These are phyloP conservation scores for Globisporangium yorkense DNA, from an alignment of 352 stramenopile genomes.

Conservation along the genomic window DNA sequence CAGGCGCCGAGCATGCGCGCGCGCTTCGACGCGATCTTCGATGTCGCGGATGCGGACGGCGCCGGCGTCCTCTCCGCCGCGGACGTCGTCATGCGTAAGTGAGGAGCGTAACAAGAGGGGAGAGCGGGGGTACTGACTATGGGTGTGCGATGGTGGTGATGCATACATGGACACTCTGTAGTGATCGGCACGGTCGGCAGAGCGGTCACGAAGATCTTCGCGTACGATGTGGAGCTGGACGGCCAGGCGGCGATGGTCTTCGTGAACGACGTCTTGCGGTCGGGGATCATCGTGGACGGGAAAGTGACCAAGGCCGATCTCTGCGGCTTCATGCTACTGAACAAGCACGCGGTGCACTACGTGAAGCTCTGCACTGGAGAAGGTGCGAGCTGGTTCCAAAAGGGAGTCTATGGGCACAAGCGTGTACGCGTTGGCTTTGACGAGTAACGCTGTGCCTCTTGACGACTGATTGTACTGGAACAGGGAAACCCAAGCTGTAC, in stretches of 20 bases:
- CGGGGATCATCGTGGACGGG: slow-evolving; percentile 17
- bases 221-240: slow-evolving; percentile 40
- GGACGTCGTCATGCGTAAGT: slow-evolving; percentile 26
- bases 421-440: not conserved
- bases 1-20: slow-evolving; percentile 48
- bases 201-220: slow-evolving; percentile 56
- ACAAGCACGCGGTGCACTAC: slow-evolving; percentile 52
- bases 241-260: slow-evolving; percentile 34
- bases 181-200: slow-evolving; percentile 38
- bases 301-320: slow-evolving; percentile 27
- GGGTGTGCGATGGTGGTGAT: too few species aligned
- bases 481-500: slow-evolving; percentile 60
- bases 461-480: not conserved
- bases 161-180: slow-evolving; percentile 4
- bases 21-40: slow-evolving; percentile 68
- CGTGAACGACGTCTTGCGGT: slow-evolving; percentile 30
- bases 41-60: slow-evolving; percentile 39
- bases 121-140: not conserved
- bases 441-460: not conserved
- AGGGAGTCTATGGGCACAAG: too few species aligned
- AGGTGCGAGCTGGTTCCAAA: slow-evolving; percentile 7
- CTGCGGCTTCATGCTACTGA: slow-evolving; percentile 47
- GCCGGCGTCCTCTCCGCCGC: slow-evolving; percentile 26
- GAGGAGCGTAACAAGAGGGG: too few species aligned
- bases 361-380: slow-evolving; percentile 57